These are phyloP conservation scores for Pleurotus pulmonarius DNA, from an alignment of 768 basidiomycete species.

Conservation along the genomic window DNA sequence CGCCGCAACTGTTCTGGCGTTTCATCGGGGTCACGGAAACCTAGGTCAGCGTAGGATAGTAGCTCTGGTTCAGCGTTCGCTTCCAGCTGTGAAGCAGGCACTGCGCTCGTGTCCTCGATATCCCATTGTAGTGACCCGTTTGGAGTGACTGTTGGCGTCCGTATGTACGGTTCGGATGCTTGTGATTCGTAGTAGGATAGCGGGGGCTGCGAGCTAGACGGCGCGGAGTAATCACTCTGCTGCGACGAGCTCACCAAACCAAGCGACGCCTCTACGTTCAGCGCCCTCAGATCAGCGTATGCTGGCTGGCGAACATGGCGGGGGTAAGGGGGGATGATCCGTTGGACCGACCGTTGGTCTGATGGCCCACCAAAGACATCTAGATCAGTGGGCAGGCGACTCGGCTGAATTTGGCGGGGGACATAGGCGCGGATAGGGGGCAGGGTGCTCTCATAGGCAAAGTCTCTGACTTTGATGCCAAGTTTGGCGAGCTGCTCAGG, in stretches of 20 bases:
- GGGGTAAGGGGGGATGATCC: not conserved
- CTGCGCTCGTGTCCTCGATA: conserved; percentile 23
- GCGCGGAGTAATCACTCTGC: conserved; percentile 11
- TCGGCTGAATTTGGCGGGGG: conserved; percentile 47
- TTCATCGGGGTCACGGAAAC: conserved; percentile 11
- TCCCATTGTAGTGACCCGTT: conserved; percentile 50
- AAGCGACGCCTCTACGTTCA: not conserved
- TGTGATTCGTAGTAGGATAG: conserved; percentile 32
- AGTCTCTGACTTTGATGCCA: conserved; percentile 54
- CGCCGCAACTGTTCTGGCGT: not conserved
- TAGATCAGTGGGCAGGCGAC: conserved; percentile 31
- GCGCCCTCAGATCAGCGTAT: not conserved
- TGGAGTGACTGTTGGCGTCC: conserved; percentile 53
- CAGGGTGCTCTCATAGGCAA: conserved; percentile 64
- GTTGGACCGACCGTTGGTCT: not conserved
- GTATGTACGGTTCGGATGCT: conserved; percentile 40
- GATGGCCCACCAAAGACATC: conserved; percentile 24
- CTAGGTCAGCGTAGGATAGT: conserved; percentile 33
- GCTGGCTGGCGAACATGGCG: conserved; percentile 6
- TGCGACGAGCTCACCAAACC: conserved; percentile 16
- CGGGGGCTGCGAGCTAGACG: conserved; percentile 22
- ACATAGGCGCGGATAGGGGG: conserved; percentile 55
- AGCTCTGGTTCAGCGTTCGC: conserved; percentile 21
- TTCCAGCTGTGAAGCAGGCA: conserved; percentile 35
- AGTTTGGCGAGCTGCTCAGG: conserved; percentile 20